phyloP scores from a whole-genome alignment of 179 eudicot species.

The Nepenthes alata region DNA sequence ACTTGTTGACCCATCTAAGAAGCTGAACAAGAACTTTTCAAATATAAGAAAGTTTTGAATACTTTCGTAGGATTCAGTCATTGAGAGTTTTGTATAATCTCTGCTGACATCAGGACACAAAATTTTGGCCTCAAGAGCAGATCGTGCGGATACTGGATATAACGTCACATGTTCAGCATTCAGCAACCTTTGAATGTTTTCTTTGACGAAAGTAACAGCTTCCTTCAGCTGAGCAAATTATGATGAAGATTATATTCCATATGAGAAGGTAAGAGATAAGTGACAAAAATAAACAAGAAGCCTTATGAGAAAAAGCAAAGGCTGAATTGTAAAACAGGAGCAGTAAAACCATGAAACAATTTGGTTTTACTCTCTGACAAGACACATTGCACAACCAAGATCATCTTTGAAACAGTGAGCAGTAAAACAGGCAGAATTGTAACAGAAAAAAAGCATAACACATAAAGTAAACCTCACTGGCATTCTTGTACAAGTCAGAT shows the following conservation, averaged over 20 bases:
- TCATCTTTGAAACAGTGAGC: neutral
- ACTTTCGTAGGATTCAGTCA: slow-evolving; percentile 19
- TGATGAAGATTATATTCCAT: neutral
- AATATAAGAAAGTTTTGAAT: slow-evolving; percentile 48
- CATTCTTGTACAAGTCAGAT: slow-evolving; percentile 58
- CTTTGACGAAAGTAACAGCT: slow-evolving; percentile 65
- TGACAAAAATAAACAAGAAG: neutral
- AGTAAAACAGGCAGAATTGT: slow-evolving; percentile 6
- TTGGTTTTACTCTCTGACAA: too few relatives aligned
- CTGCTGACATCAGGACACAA: slow-evolving; percentile 19
- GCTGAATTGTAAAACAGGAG: neutral
- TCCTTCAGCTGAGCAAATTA: slow-evolving; percentile 64
- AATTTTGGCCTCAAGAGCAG: slow-evolving; percentile 77
- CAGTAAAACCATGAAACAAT: neutral
- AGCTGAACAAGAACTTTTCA: slow-evolving; percentile 61
- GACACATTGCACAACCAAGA: neutral
- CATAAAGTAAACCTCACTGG: slow-evolving; percentile 43
- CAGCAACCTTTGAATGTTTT: slow-evolving; percentile 62
- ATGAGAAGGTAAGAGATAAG: neutral
- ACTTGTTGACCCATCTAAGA: slow-evolving; percentile 73
- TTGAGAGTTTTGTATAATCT: slow-evolving; percentile 15
- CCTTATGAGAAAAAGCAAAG: neutral
- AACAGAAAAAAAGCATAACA: slow-evolving; percentile 4
- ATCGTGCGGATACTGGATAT: slow-evolving; percentile 86
- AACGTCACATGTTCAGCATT: slow-evolving; percentile 54